phyloP scores from a whole-genome alignment of 2,329 filamentous ascomycete genomes.

The Sporothrix mexicana region DNA sequence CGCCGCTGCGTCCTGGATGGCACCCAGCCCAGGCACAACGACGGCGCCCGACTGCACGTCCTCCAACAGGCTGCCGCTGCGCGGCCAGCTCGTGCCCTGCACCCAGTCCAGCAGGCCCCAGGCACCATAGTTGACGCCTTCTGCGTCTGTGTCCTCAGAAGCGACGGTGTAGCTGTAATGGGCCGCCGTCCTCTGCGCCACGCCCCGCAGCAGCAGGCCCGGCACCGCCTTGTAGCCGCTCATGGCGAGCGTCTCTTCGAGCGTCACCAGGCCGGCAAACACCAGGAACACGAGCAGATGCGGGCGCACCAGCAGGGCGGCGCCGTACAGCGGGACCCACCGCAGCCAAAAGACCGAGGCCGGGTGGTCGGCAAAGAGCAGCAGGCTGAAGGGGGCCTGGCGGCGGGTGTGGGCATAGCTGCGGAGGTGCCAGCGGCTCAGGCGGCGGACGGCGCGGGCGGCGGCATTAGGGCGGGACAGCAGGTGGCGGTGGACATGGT shows the following conservation, averaged over 20 bases:
- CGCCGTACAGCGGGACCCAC: slow-evolving; percentile 69
- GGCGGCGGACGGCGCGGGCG: slow-evolving; percentile 48
- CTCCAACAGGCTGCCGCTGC: slow-evolving; percentile 54
- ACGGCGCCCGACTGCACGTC: slow-evolving; percentile 51
- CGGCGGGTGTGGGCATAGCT: slow-evolving; percentile 58
- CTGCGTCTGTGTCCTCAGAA: slow-evolving; percentile 33
- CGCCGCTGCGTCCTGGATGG: slow-evolving; percentile 1
- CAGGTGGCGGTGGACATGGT: slow-evolving; percentile 73
- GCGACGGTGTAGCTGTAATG: slow-evolving; percentile 44
- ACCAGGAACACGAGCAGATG: slow-evolving; percentile 76
- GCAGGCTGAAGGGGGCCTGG: slow-evolving; percentile 65
- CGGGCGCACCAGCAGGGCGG: slow-evolving; percentile 67
- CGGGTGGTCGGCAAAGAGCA: slow-evolving; percentile 72
- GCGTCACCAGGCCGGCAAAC: slow-evolving; percentile 65
- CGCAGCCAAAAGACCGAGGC: slow-evolving; percentile 66
- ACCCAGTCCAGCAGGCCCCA: slow-evolving; percentile 69
- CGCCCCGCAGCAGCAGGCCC: slow-evolving; percentile 59
- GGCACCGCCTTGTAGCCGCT: slow-evolving; percentile 69
- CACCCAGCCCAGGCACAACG: neutral
- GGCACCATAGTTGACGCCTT: slow-evolving; percentile 63
- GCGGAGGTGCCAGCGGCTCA: slow-evolving; percentile 42
- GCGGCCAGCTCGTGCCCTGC: slow-evolving; percentile 60
- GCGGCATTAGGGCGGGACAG: slow-evolving; percentile 48
- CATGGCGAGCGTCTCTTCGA: slow-evolving; percentile 70
- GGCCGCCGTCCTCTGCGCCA: slow-evolving; percentile 43